Evolutionary conservation across 179 eudicot species (phyloP).

Genomic region (Actinidia chinensis): DNA sequence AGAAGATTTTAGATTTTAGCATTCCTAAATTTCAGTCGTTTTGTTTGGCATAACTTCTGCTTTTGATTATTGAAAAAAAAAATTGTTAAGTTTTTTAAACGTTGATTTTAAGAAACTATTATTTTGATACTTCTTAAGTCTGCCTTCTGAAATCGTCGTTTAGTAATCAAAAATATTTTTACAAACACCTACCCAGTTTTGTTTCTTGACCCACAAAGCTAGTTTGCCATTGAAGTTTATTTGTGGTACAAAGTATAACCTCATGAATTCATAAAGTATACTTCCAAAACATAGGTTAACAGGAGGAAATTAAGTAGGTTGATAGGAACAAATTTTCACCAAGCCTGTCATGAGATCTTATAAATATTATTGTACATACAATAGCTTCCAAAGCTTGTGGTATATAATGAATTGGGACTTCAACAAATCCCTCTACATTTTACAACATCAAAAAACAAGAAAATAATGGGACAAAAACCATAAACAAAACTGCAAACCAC

Average conservation of each 20-base stretch:
- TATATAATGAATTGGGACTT: slow-evolving; percentile 11
- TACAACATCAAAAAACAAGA: background rate
- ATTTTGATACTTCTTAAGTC: too few relatives aligned
- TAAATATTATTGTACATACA: slow-evolving; percentile 22
- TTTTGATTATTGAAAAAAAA: too few relatives aligned
- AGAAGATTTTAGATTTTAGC: too few relatives aligned
- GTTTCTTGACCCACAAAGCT: too few relatives aligned
- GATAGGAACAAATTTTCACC: slow-evolving; percentile 11
- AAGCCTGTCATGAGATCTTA: background rate
- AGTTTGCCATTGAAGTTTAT: background rate
- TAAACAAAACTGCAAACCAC: slow-evolving; percentile 5
- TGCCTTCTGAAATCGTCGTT: too few relatives aligned
- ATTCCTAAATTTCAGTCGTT: too few relatives aligned
- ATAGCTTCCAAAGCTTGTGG: slow-evolving; percentile 14
- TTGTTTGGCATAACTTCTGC: too few relatives aligned
- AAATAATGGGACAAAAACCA: background rate
- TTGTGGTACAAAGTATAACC: background rate
- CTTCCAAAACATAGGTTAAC: background rate
- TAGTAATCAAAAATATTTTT: too few relatives aligned
- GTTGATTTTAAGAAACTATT: too few relatives aligned
- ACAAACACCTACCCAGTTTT: too few relatives aligned
- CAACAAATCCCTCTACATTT: background rate
- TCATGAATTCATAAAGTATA: background rate
- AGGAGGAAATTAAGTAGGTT: background rate
- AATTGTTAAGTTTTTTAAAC: too few relatives aligned